Evolutionary conservation across 805 yeast genomes (phyloP), one percentile per base, ranked within the genome.

Genomic region (Candida gorgasii): DNA sequence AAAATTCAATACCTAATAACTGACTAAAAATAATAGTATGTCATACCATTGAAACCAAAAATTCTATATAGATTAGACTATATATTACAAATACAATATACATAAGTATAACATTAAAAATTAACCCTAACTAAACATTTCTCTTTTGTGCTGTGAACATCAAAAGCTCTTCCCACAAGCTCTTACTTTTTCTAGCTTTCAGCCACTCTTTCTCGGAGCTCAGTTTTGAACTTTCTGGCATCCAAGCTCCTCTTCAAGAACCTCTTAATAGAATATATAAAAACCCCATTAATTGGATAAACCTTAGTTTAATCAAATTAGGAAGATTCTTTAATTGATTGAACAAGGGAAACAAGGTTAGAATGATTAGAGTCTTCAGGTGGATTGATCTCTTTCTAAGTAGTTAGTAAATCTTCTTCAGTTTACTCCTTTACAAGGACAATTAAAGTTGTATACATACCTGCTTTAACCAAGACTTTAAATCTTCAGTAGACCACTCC

Each of bases 291-390:
- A 31, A 12, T 15, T 31, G 35, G n/a, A 31, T 6, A 11, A 31
- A 31, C n/a, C 17, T 31, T 15, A 31, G n/a, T 18, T 31, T 31
- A 57, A 30, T 18, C 52, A 46, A 43, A 47, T 56, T 44, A 44
- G 48, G 29, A 55, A 51, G 42, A 51, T 51, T 63, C 62, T 53
- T 67, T 58, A 55, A 69, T 58, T 58, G 75, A 63, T 49, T 63
- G 59, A 67, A 67, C 73, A 62, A 72, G 67, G 71, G 77, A 50
- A 53, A 72, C 65, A 66, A 72, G 72, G 61, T 65, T 67, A 60
- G 61, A 61, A 59, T 61, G 65, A 64, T 72, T 57, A 65, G 73
- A 69, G 65, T 66, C 60, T 55, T 65, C 59, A 54, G 77, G 73
- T 63, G 72, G 59, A 54, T 58, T 54, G 63, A 72, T 61, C 54